Evolutionary conservation across 2,329 filamentous ascomycete genomes (phyloP).

Genomic region (Pyrenophora teres): DNA sequence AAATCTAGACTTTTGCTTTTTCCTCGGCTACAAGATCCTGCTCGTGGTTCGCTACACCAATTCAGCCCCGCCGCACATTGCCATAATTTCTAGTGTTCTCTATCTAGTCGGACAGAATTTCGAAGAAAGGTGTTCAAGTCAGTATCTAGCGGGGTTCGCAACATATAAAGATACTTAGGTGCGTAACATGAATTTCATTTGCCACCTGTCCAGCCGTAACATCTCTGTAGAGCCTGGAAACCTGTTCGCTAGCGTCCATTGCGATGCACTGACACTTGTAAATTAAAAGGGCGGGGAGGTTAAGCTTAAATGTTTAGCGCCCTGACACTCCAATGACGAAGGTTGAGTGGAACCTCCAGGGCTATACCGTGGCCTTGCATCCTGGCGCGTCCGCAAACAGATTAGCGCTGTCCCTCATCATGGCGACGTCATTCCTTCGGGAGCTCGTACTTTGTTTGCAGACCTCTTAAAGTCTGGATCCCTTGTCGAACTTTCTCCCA

Average conservation of each 20-base stretch:
- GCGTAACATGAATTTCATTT: neutral
- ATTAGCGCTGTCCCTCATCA: constrained; percentile 16
- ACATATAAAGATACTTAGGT: no score
- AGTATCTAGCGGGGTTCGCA: no score
- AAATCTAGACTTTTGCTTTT: no score
- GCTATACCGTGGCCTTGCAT: neutral
- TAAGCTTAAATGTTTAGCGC: constrained; percentile 5
- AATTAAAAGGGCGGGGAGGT: constrained; percentile 8
- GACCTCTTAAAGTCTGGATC: constrained; percentile 12
- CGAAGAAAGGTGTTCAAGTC: no score
- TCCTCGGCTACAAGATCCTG: no score
- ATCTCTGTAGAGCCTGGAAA: neutral
- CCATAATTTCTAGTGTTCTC: no score
- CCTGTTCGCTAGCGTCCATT: constrained; percentile 1
- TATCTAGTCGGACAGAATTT: no score
- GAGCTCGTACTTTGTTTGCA: constrained; percentile 6
- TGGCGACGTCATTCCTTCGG: constrained; percentile 13
- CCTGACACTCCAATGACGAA: constrained; percentile 13
- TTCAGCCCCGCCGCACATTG: no score
- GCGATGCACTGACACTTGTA: neutral
- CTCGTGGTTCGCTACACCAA: no score
- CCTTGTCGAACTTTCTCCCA: neutral
- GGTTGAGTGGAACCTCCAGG: neutral
- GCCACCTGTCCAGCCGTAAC: neutral
- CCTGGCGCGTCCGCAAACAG: neutral